phyloP scores from a whole-genome alignment of 768 basidiomycete species.

The Cytidiella melzeri region DNA sequence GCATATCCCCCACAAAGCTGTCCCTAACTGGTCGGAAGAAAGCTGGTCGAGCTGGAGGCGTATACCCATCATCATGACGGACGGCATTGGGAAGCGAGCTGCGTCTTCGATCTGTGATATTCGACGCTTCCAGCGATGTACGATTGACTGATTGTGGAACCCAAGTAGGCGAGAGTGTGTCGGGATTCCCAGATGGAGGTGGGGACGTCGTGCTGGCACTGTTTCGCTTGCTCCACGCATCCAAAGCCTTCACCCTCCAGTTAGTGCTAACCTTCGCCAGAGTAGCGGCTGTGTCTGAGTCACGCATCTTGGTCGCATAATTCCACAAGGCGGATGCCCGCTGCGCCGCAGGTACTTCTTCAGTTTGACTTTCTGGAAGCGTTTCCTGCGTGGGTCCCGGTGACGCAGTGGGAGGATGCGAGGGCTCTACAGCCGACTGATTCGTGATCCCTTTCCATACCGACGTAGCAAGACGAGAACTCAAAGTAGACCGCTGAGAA shows the following conservation, averaged over 20 bases:
- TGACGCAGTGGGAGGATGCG: constrained; percentile 35
- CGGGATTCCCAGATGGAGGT: constrained; percentile 7
- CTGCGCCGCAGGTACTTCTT: constrained; percentile 18
- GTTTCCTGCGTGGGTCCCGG: constrained; percentile 9
- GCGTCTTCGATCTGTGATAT: constrained; percentile 23
- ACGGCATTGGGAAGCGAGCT: constrained; percentile 38
- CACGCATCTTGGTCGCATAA: constrained; percentile 69
- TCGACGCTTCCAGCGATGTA: not conserved
- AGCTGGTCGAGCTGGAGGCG: constrained; percentile 53
- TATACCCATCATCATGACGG: constrained; percentile 32
- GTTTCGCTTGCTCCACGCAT: constrained; percentile 26
- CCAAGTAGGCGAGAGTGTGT: constrained; percentile 7
- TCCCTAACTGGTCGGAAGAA: constrained; percentile 54
- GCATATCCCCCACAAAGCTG: constrained; percentile 39
- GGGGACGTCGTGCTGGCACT: constrained; percentile 11
- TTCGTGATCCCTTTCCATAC: constrained; percentile 77
- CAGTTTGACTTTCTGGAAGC: constrained; percentile 9
- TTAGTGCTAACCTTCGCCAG: constrained; percentile 72
- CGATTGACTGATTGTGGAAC: not conserved
- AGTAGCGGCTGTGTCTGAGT: constrained; percentile 65
- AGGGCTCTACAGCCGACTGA: constrained; percentile 64
- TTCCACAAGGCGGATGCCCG: constrained; percentile 45
- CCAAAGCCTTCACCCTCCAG: constrained; percentile 60
- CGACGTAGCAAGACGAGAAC: constrained; percentile 51
- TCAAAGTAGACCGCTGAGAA: constrained; percentile 29